A percentile compares a stretch with the other conserved stretches of the same genome.
Conservation (phyloP, 148 eudicot species). For the Rhododendron williamsianum region DNA sequence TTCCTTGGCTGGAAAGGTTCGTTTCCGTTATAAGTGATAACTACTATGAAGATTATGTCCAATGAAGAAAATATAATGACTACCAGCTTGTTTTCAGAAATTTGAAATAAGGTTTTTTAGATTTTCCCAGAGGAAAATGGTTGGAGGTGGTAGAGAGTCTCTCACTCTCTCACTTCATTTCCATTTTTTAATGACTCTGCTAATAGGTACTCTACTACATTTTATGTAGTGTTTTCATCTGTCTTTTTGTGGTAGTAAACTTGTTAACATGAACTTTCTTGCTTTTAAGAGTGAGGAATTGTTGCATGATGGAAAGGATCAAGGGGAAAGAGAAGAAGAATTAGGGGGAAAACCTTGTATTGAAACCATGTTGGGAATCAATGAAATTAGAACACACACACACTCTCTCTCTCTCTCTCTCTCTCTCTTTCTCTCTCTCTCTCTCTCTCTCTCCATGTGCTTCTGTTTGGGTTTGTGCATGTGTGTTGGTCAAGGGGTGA, state of each 20-base stretch:
- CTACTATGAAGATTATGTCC: slow-evolving; percentile 64
- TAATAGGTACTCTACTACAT: not conserved
- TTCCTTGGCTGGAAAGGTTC: slow-evolving; percentile 92
- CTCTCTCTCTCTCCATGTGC: not conserved
- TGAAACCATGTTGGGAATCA: not conserved
- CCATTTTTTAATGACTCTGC: not conserved
- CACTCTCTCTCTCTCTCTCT: too few species aligned
- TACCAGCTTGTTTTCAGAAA: not conserved
- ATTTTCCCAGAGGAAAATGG: not conserved
- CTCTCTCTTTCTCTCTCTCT: not conserved
- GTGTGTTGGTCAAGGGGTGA: too few species aligned
- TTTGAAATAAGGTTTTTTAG: slow-evolving; percentile 1
- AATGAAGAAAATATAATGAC: slow-evolving; percentile 21
- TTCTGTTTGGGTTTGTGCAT: too few species aligned
- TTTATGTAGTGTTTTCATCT: slow-evolving; percentile 4
- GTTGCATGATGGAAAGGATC: slow-evolving; percentile 2
- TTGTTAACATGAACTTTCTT: slow-evolving; percentile 7
- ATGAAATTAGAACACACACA: not conserved
- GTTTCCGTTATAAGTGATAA: slow-evolving; percentile 80
- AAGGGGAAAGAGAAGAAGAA: not conserved
- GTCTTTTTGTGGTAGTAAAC: not conserved
- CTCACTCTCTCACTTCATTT: slow-evolving; percentile 18
- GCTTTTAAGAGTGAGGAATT: slow-evolving; percentile 6
- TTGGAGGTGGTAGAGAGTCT: slow-evolving; percentile 16
- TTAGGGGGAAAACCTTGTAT: not conserved